Evolutionary conservation across 352 stramenopile genomes (phyloP), one percentile per base, ranked within the genome.

Genomic region (Pythium brassicae): DNA sequence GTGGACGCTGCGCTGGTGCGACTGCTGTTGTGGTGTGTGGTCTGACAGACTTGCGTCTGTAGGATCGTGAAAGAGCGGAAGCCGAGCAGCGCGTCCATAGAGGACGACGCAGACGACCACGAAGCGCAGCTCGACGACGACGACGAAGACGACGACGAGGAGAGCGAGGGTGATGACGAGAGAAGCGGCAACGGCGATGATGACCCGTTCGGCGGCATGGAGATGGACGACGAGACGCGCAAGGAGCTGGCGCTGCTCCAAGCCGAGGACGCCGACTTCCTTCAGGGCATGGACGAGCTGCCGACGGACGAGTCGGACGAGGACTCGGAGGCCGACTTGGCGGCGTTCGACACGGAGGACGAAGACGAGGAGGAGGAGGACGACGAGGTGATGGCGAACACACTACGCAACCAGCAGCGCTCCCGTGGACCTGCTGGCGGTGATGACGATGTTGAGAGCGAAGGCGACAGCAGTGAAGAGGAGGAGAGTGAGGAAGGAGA

Each of bases 221-320:
- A 89, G 51, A 91, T 92, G 82, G 80, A 92, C 53, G 82, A 94
- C 54, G 80, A 86, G 55, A 92, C 79, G 58, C 78, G 79, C 11
- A 71, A 66, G 4, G 84, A 94, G 63, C 81, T 94, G 67, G 70
- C 73, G 32, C 37, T 92, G 58, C 54, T 94, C 53, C 78, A 90
- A 65, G 68, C 78, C 8, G 84, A 94, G 66, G 84, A 94, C 55
- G 80, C 82, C n/a, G 74, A 83, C 29, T 94, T 94, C 59, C 60
- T 94, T 11, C 69, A 78, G 47, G 84, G 82, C 34, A 90, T 94
- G 76, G 84, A 94, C 50, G 78, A 94, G 50, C 57, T 94, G 50
- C 84, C 84, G 32, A 92, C 84, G 0, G 84, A 94, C 55, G 84
- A 94, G 51, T 88, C 78, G 20, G 82, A 94, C 35, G 67, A 77